A percentile compares a stretch with the other conserved stretches of the same genome.
Conservation (phyloP, 345 rosid genomes). For the Toxicodendron radicans region DNA sequence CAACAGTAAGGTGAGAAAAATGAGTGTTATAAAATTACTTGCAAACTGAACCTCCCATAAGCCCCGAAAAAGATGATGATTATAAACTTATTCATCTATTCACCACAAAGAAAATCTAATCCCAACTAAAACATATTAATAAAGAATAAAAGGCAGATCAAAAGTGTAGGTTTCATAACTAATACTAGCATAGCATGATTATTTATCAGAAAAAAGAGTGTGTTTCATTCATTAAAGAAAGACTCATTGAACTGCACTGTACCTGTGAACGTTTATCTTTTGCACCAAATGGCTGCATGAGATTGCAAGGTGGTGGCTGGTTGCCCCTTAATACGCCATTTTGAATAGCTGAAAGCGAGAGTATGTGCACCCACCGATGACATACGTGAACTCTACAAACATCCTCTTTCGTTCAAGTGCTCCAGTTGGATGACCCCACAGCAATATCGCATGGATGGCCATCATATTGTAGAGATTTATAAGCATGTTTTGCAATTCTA, state of each 20-base stretch:
- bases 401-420: slow-evolving; percentile 67
- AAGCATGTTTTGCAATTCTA: no score
- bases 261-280: slow-evolving; percentile 73
- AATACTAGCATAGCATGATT: not conserved
- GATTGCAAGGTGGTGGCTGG: slow-evolving; percentile 78
- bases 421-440: slow-evolving; percentile 72
- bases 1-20: not conserved
- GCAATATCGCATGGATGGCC: no score
- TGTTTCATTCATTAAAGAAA: not conserved
- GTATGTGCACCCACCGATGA: slow-evolving; percentile 65
- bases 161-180: not conserved
- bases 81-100: not conserved
- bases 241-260: slow-evolving; percentile 4
- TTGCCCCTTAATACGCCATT: slow-evolving; percentile 82
- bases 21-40: not conserved
- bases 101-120: not conserved
- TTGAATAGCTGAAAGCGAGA: slow-evolving; percentile 78
- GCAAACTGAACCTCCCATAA: not conserved
- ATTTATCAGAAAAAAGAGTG: not conserved
- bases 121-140: slow-evolving; percentile 1
- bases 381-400: slow-evolving; percentile 78
- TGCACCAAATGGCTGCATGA: slow-evolving; percentile 70
- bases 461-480: no score
- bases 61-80: not conserved
- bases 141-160: not conserved